These are phyloP conservation scores for Liriodendron chinense DNA, from an alignment of 164 flowering plant species.

Conservation along the genomic window DNA sequence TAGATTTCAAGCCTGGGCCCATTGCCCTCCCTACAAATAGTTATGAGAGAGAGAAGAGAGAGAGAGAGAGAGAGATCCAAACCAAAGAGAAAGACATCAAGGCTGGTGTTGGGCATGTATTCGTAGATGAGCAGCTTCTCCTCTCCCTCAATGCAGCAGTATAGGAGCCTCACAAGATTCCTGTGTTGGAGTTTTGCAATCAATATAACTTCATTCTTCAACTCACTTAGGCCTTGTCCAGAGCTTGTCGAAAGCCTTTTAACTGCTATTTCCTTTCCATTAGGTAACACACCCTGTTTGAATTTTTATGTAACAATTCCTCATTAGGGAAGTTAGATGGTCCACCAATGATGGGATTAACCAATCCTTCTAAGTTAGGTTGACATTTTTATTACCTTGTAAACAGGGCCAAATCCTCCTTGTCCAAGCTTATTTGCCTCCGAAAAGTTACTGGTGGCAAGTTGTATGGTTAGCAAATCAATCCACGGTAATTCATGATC, in stretches of 20 bases:
- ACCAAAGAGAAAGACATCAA: conserved; percentile 34
- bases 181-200: conserved; percentile 50
- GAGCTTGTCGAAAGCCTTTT: conserved; percentile 36
- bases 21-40: too few species aligned
- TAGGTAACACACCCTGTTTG: conserved; percentile 23
- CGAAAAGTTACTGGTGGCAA: conserved; percentile 8
- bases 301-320: too few species aligned
- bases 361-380: not conserved
- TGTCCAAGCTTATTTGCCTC: not conserved
- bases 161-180: conserved; percentile 48
- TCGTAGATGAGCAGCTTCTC: conserved; percentile 45
- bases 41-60: too few species aligned
- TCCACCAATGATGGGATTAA: too few species aligned
- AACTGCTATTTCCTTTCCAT: conserved; percentile 42
- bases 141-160: conserved; percentile 35
- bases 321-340: too few species aligned
- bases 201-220: conserved; percentile 42
- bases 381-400: conserved; percentile 4
- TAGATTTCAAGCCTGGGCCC: too few species aligned
- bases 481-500: not conserved
- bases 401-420: conserved; percentile 11
- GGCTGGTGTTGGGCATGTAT: conserved; percentile 34
- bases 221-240: conserved; percentile 35
- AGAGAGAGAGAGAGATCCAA: not conserved
- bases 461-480: not conserved